A percentile compares a stretch with the other conserved stretches of the same genome.
These are phyloP conservation scores for Fusarium brachygibbosum DNA, from an alignment of 2,329 filamentous ascomycete genomes.

Conservation along the genomic window DNA sequence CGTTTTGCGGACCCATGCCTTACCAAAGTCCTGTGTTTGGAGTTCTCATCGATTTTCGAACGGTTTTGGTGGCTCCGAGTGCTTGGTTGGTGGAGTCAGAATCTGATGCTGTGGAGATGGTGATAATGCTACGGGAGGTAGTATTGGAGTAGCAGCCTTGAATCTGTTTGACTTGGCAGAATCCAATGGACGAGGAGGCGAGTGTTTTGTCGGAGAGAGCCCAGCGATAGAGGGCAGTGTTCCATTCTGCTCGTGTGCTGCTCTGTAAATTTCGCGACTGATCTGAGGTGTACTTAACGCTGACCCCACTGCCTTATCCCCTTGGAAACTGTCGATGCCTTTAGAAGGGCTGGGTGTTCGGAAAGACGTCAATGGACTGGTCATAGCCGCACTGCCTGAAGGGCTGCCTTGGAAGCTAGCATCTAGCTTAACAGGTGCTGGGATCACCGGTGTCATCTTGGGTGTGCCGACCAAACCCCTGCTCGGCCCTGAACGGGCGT, in stretches of 20 bases:
- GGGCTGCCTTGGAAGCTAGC: conserved; percentile 32
- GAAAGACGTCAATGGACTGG: conserved; percentile 41
- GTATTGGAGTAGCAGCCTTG: conserved; percentile 58
- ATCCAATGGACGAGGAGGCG: conserved; percentile 57
- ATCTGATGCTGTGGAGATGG: conserved; percentile 70
- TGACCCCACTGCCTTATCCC: conserved; percentile 44
- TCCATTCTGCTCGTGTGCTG: conserved; percentile 49
- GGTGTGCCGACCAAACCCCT: conserved; percentile 24
- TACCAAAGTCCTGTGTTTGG: conserved; percentile 12
- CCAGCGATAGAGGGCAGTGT: conserved; percentile 61
- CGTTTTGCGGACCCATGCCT: conserved; percentile 18
- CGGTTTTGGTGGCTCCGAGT: conserved; percentile 43
- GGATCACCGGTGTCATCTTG: conserved; percentile 38
- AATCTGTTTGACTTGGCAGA: conserved; percentile 48
- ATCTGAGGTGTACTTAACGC: conserved; percentile 49
- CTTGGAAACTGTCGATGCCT: conserved; percentile 44
- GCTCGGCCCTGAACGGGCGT: conserved; percentile 14
- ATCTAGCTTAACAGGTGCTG: conserved; percentile 44
- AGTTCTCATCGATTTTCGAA: conserved; percentile 37
- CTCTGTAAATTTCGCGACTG: conserved; percentile 47
- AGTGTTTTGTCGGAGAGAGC: conserved; percentile 66
- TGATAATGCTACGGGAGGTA: conserved; percentile 71
- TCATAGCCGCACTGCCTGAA: conserved; percentile 13
- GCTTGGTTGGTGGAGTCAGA: conserved; percentile 71
- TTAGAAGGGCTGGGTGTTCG: conserved; percentile 46